A percentile compares a stretch with the other conserved stretches of the same genome.
Conservation (phyloP, 768 basidiomycete species). For the Tricholoma hemisulphureum region DNA sequence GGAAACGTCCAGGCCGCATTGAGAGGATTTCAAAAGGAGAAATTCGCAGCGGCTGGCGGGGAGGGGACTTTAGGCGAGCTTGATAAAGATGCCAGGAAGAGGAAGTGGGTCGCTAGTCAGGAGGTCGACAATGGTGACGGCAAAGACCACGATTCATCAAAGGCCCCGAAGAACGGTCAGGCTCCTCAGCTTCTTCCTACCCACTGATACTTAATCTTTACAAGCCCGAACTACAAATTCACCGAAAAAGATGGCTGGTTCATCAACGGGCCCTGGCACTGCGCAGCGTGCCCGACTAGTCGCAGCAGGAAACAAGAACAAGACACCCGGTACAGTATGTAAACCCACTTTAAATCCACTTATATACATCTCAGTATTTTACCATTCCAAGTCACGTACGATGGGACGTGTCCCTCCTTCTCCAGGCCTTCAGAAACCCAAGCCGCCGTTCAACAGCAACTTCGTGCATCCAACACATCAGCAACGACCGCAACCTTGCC, state of each 20-base stretch:
- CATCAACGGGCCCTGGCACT: constrained; percentile 53
- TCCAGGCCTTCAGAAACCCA: constrained; percentile 46
- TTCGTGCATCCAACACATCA: constrained; percentile 30
- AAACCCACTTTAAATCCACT: neutral
- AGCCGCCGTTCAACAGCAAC: constrained; percentile 42
- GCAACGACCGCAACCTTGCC: constrained; percentile 37
- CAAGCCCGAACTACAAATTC: constrained; percentile 38
- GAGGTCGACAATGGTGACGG: constrained; percentile 45
- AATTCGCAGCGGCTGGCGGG: constrained; percentile 49
- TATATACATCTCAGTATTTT: neutral
- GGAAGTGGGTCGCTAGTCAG: constrained; percentile 74
- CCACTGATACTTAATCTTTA: neutral
- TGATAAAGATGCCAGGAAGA: constrained; percentile 66
- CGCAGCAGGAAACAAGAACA: constrained; percentile 39
- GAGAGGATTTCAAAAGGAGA: constrained; percentile 65
- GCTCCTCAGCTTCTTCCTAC: neutral
- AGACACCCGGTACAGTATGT: constrained; percentile 44
- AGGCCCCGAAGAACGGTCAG: constrained; percentile 62
- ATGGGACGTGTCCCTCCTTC: constrained; percentile 36
- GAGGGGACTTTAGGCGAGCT: constrained; percentile 54
- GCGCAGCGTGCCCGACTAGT: constrained; percentile 46
- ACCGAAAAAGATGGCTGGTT: constrained; percentile 50
- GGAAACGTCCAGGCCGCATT: constrained; percentile 73
- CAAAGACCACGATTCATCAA: constrained; percentile 28
- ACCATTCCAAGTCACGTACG: constrained; percentile 29